Percentiles rank a stretch among this genome's conserved stretches.
phyloP scores from a whole-genome alignment of 495 filamentous ascomycete species.

The Podospora fimiseda region DNA sequence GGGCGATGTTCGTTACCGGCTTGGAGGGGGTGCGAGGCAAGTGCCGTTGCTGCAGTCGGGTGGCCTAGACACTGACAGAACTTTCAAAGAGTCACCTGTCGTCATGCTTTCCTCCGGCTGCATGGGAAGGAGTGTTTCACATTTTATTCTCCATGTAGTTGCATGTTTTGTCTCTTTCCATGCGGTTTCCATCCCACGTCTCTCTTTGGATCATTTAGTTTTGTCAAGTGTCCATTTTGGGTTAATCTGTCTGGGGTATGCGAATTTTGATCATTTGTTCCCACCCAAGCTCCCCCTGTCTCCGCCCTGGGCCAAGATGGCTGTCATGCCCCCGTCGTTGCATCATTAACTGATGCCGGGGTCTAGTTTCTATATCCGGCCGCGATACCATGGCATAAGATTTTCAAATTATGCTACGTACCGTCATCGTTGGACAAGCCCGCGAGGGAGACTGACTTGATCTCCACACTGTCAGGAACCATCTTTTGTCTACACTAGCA shows the following conservation, averaged over 20 bases:
- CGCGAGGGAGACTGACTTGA: slow-evolving; percentile 31
- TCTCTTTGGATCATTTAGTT: slow-evolving; percentile 28
- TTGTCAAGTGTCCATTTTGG: slow-evolving; percentile 32
- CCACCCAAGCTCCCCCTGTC: slow-evolving; percentile 17
- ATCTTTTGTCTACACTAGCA: slow-evolving; percentile 41
- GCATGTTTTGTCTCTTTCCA: slow-evolving; percentile 41
- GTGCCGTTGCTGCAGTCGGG: slow-evolving; percentile 15
- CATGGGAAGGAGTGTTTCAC: slow-evolving; percentile 46
- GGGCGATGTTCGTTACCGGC: slow-evolving; percentile 10
- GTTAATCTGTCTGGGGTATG: slow-evolving; percentile 33
- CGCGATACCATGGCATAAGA: slow-evolving; percentile 50
- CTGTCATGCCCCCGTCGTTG: slow-evolving; percentile 40
- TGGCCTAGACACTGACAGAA: slow-evolving; percentile 10
- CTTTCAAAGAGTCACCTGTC: slow-evolving; percentile 34
- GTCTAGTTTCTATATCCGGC: slow-evolving; percentile 45
- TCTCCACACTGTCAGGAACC: slow-evolving; percentile 43
- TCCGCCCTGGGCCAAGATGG: slow-evolving; percentile 31
- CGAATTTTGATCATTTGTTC: slow-evolving; percentile 24
- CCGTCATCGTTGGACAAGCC: slow-evolving; percentile 44
- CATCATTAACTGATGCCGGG: slow-evolving; percentile 44
- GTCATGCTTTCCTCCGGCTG: slow-evolving; percentile 42
- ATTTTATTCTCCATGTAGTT: slow-evolving; percentile 37
- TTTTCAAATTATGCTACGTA: slow-evolving; percentile 52
- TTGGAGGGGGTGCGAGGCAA: slow-evolving; percentile 13
- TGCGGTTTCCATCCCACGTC: slow-evolving; percentile 35